Conservation (phyloP, 2,329 filamentous ascomycete genomes). For the Ampelomyces quisqualis region DNA sequence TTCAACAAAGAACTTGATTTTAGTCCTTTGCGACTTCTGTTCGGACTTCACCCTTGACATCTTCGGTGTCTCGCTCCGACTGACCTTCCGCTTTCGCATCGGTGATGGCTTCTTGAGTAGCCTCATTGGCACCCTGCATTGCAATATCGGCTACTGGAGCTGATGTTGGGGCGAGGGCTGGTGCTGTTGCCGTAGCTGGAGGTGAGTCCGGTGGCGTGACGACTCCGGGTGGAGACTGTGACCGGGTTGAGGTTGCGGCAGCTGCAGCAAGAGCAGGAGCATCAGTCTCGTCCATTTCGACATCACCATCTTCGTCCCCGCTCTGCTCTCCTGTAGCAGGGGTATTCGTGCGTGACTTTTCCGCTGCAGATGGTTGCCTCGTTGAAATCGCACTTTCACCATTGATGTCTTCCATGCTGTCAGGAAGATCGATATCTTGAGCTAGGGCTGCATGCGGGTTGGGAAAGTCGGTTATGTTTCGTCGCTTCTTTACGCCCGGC, state of each 20-base stretch:
- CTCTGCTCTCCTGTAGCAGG: constrained; percentile 25
- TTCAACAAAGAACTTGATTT: constrained; percentile 1
- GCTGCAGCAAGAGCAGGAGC: constrained; percentile 9
- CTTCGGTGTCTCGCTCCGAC: constrained; percentile 31
- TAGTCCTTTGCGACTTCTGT: constrained; percentile 33
- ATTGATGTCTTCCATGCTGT: constrained; percentile 31
- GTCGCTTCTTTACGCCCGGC: constrained; percentile 49
- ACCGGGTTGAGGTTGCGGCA: constrained; percentile 18
- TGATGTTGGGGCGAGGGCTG: constrained; percentile 19
- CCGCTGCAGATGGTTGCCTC: constrained; percentile 29
- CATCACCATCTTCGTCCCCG: constrained; percentile 40
- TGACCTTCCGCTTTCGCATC: constrained; percentile 30
- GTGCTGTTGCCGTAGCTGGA: constrained; percentile 15
- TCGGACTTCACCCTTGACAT: constrained; percentile 35
- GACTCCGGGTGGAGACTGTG: constrained; percentile 35
- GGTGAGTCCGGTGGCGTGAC: constrained; percentile 43
- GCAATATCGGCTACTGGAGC: constrained; percentile 32
- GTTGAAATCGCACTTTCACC: constrained; percentile 35
- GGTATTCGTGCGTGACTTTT: constrained; percentile 30
- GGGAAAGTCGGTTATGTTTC: constrained; percentile 63
- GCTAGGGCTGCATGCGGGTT: constrained; percentile 52
- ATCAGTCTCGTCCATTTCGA: constrained; percentile 39
- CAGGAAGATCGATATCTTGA: constrained; percentile 29
- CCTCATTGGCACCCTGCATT: constrained; percentile 30
- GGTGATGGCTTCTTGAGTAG: constrained; percentile 18